Base-by-base conservation (phyloP, 495 filamentous ascomycete genomes). In the Talaromyces wortmannii region DNA sequence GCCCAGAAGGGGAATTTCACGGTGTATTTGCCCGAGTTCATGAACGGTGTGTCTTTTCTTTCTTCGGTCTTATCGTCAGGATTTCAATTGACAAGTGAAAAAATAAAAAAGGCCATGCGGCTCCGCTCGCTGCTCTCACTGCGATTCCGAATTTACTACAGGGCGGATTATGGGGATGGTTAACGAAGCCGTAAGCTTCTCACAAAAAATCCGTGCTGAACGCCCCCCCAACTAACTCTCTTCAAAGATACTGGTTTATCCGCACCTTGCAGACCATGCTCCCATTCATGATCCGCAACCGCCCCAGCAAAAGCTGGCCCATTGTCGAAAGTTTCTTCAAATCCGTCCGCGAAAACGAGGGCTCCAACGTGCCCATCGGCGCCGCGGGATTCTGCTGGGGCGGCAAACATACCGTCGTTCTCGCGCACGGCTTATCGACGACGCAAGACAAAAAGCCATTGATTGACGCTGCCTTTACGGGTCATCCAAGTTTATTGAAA, bases 321-420 rank as follows among this genome's bases (percentile, higher is more conserved):
- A 67, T 72, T 8, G 62, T 86, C 13, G 55, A 63, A 10, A 29
- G 58, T 7, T 86, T 83, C 63, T 63, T 84, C 59, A 50, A 62
- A 53, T 55, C 67, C 2, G 51, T 83, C 0, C 76, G 80, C 54
- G 57, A 64, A 47, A 60, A 66, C 13, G 63, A 67, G 52, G 62
- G 54, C 45, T 56, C 62, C 4, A 16, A 32, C 40, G 55, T 57
- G 49, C 62, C 61, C 53, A 59, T 85, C 46, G 78, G 75, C 31
- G 70, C 68, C 1, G 76, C 79, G 0, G 83, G 83, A 0, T 85
- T 80, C 60, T 84, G 82, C 63, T 85, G 80, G 82, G 83, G 83
- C 33, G 83, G 81, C 3, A 76, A 75, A 53, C 71, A 81, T 56
- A 62, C 72, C 0, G 56, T 78, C 5, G 55, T 67, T 15, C 67